These are phyloP conservation scores for Ajuga chamaepitys DNA, from an alignment of 257 asterid species.

Conservation along the genomic window DNA sequence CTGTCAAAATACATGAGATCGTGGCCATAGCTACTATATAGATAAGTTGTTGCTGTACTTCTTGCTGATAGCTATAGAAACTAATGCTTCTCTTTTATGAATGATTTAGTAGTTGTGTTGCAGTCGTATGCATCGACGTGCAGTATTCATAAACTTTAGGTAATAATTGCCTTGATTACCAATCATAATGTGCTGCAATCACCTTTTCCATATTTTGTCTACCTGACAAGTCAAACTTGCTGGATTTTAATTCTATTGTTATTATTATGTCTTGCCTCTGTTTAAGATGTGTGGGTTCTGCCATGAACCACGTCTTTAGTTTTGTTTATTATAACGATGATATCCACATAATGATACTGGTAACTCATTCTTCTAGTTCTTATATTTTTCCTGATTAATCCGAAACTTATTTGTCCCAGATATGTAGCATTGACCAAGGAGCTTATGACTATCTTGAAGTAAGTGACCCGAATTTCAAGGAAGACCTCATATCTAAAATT, in stretches of 20 bases:
- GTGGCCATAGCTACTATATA: constrained; percentile 47
- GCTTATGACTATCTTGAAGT: constrained; percentile 79
- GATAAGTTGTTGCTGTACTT: no score
- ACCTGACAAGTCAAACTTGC: no score
- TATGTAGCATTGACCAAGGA: constrained; percentile 96
- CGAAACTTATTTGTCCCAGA: constrained; percentile 41
- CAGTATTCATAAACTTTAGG: no score
- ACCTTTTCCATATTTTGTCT: no score
- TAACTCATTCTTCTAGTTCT: constrained; percentile 14
- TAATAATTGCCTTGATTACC: no score
- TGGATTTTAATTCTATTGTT: no score
- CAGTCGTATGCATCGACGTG: constrained; percentile 36
- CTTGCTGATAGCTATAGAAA: constrained; percentile 39
- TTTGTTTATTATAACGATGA: no score
- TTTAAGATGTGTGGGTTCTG: no score
- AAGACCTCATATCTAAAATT: constrained; percentile 85
- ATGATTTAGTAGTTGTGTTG: constrained; percentile 40
- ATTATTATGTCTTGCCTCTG: no score
- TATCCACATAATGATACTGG: not conserved
- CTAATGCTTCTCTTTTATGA: constrained; percentile 38
- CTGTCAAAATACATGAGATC: constrained; percentile 42
- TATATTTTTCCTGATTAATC: constrained; percentile 19
- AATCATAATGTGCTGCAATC: no score
- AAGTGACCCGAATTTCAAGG: constrained; percentile 87
- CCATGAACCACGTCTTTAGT: no score